These are phyloP conservation scores for Parafenestella ontariensis DNA, from an alignment of 2,329 filamentous ascomycete genomes.

Conservation along the genomic window DNA sequence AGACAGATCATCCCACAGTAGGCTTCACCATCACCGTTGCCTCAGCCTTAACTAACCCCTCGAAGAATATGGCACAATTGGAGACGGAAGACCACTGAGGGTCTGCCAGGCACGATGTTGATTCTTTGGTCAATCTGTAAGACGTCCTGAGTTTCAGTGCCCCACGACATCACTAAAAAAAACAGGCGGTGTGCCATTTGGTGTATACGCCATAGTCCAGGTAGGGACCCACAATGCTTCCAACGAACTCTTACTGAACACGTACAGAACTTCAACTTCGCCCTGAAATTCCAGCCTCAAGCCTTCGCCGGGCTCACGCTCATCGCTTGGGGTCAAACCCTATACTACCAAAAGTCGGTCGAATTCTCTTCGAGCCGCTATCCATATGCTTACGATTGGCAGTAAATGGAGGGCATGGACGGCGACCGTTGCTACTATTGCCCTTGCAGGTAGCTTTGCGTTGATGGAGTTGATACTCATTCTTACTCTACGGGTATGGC, in stretches of 20 bases:
- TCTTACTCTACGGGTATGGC: slow-evolving; percentile 60
- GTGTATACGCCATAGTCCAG: slow-evolving; percentile 60
- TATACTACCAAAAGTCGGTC: slow-evolving; percentile 59
- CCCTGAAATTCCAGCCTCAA: slow-evolving; percentile 63
- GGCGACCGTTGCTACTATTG: slow-evolving; percentile 52
- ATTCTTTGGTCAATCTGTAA: slow-evolving; percentile 68
- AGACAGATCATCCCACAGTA: slow-evolving; percentile 46
- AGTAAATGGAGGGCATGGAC: slow-evolving; percentile 59
- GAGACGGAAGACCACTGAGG: slow-evolving; percentile 66
- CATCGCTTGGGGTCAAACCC: slow-evolving; percentile 60
- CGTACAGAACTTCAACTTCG: slow-evolving; percentile 60
- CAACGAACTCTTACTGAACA: not conserved
- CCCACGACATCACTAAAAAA: slow-evolving; percentile 1
- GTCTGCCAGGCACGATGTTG: slow-evolving; percentile 67
- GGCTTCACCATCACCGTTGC: slow-evolving; percentile 20
- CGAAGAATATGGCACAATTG: slow-evolving; percentile 67
- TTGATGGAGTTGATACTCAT: slow-evolving; percentile 65
- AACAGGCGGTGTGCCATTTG: slow-evolving; percentile 55
- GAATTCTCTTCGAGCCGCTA: not conserved
- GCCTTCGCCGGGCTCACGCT: slow-evolving; percentile 59
- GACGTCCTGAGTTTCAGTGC: not conserved
- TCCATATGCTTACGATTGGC: slow-evolving; percentile 12
- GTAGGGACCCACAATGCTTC: slow-evolving; percentile 29
- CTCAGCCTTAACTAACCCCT: slow-evolving; percentile 14
- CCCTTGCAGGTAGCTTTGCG: slow-evolving; percentile 55